Base-by-base conservation (phyloP, 2,329 filamentous ascomycete genomes). In the Coniochaeta sp. region DNA sequence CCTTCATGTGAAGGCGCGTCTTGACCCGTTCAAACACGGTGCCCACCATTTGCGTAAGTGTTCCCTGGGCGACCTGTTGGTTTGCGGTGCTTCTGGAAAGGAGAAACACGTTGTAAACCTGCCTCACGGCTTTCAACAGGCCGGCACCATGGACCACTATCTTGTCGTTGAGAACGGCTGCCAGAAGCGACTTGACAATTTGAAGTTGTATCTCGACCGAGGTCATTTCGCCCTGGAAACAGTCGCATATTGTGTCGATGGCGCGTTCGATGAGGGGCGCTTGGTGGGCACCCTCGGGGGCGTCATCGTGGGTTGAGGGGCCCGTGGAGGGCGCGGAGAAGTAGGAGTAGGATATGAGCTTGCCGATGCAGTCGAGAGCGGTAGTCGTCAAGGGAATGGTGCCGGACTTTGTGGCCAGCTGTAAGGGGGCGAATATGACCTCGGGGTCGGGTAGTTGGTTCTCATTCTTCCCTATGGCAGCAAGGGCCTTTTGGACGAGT, bases 221-320 rank as follows among this genome's bases (percentile, higher is more conserved):
- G 0, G 95, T 99, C 1, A 89, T 89, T 72, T 99, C 94, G 65
- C 94, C 92, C 66, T 97, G 91, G 66, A 99, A 99, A 68, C 94
- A 99, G 66, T 97, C 92, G 76, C 94, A 99, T 75, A 99, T 99
- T 31, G 94, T 96, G 71, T 99, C 95, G 63, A 99, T 99, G 53
- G 95, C 94, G 58, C 92, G 83, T 71, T 99, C 95, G 65, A 99
- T 99, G 58, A 99, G 77, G 14, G 92, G 91, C 4, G 87, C 76
- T 35, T 75, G 74, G 50, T 68, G 68, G 53, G 67, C 63, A 53
- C 63, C 61, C 24, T 48, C 45, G 4, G 28, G 45, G 40, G 68
- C 69, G 58, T 76, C 71, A 57, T 74, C 68, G 51, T 70, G 57
- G n/a, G 74, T 70, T 32, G 69, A 63, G 49, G 64, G 71, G 52